A percentile compares a stretch with the other conserved stretches of the same genome.
These are phyloP conservation scores for Suhomyces pyralidae DNA, from an alignment of 805 yeast genomes.

Conservation along the genomic window DNA sequence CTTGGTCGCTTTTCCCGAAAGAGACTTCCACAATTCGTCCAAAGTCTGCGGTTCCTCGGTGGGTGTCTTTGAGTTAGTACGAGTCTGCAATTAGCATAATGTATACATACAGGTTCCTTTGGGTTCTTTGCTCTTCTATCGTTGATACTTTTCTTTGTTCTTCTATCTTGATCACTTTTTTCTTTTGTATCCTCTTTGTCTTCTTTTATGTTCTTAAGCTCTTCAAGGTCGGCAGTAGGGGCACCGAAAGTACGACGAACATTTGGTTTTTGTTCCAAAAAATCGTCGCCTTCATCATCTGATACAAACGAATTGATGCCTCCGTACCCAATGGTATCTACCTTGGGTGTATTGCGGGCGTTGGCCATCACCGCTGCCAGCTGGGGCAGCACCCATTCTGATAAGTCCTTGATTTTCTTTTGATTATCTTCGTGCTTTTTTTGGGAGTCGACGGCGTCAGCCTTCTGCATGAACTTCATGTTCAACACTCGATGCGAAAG, in stretches of 20 bases:
- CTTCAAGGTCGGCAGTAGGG: not conserved
- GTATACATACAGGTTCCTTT: not conserved
- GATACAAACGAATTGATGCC: conserved; percentile 30
- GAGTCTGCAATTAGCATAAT: not conserved
- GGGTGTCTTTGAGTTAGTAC: not conserved
- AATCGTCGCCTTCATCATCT: conserved; percentile 8
- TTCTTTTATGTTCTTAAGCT: not conserved
- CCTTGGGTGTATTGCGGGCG: conserved; percentile 18
- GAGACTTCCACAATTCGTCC: conserved; percentile 7
- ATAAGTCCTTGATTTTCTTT: conserved; percentile 44
- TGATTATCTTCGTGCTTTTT: conserved; percentile 31
- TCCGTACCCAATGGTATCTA: conserved; percentile 41
- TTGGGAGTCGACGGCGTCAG: conserved; percentile 37
- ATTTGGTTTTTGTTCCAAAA: not conserved
- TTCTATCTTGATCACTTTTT: not conserved
- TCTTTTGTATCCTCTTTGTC: not conserved
- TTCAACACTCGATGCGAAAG: conserved; percentile 70
- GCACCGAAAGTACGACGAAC: conserved; percentile 18
- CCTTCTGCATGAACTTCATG: conserved; percentile 63
- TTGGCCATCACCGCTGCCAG: conserved; percentile 24
- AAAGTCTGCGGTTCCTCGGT: not conserved
- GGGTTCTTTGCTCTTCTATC: not conserved
- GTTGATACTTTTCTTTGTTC: not conserved
- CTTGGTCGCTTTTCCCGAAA: conserved; percentile 8
- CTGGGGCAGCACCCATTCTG: conserved; percentile 51